Conservation (phyloP, 163 green algal species). For the Volvox carteri region DNA sequence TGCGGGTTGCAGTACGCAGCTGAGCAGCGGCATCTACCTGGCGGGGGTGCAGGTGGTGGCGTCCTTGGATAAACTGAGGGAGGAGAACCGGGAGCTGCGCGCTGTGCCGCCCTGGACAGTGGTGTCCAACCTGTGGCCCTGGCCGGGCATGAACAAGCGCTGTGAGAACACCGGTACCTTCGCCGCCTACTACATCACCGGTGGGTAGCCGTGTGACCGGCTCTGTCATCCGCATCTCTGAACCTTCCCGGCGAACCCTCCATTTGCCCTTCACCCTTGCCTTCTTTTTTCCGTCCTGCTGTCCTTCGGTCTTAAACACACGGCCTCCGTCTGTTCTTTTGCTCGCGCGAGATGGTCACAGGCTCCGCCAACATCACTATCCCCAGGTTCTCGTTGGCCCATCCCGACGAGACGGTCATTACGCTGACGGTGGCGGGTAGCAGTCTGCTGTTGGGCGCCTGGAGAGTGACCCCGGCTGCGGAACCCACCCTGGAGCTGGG, state of each 20-base stretch:
- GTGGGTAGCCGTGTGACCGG: background rate
- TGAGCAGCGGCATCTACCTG: conserved; percentile 26
- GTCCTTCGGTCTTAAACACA: no score
- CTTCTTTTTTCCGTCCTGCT: no score
- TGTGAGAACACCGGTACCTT: conserved; percentile 32
- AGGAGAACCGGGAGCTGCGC: background rate
- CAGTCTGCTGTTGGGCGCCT: conserved; percentile 1
- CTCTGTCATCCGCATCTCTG: no score
- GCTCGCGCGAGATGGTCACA: no score
- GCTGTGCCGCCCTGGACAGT: conserved; percentile 36
- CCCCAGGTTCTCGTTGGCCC: conserved; percentile 21
- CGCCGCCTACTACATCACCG: background rate
- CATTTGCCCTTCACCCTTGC: no score
- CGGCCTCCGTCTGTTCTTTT: no score
- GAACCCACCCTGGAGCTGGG: background rate
- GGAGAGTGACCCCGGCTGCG: background rate
- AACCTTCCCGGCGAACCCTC: no score
- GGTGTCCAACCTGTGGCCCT: conserved; percentile 52
- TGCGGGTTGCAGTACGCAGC: conserved; percentile 30
- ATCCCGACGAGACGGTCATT: background rate
- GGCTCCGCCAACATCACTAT: conserved; percentile 6
- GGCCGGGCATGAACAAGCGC: conserved; percentile 53
- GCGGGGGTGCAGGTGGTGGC: background rate
- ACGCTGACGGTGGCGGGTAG: background rate
- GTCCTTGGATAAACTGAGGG: background rate